Percentiles rank a stretch among this genome's conserved stretches.
Evolutionary conservation across 192 early-diverging fungal genomes (phyloP).

Genomic region (Dimargaris xerosporica): DNA sequence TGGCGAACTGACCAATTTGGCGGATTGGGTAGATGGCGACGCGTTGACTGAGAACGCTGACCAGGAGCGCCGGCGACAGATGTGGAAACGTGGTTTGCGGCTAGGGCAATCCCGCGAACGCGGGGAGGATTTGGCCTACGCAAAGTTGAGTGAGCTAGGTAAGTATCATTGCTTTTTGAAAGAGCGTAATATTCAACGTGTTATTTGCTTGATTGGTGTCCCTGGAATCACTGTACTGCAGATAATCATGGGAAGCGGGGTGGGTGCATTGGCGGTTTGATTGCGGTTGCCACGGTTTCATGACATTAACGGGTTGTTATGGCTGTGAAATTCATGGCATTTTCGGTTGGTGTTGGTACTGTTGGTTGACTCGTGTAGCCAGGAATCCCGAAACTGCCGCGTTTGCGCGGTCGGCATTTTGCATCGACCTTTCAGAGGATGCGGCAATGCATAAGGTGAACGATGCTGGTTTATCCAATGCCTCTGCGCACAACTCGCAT

Average conservation of each 20-base stretch:
- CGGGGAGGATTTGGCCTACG: background rate
- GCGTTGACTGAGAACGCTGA: background rate
- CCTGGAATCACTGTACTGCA: too few relatives aligned
- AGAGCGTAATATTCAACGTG: too few relatives aligned
- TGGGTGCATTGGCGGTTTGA: too few relatives aligned
- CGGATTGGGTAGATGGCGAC: slow-evolving; percentile 9
- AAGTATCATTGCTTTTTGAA: background rate
- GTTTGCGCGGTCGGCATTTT: slow-evolving; percentile 26
- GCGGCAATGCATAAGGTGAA: background rate
- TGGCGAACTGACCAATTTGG: background rate
- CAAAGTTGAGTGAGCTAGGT: slow-evolving; percentile 8
- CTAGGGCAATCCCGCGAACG: background rate
- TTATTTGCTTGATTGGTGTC: too few relatives aligned
- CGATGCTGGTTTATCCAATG: background rate
- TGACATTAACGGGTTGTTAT: too few relatives aligned
- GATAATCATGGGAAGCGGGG: too few relatives aligned
- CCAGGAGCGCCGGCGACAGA: slow-evolving; percentile 4
- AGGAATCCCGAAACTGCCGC: slow-evolving; percentile 31
- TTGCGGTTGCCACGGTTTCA: too few relatives aligned
- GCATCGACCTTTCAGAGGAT: background rate
- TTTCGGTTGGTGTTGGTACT: too few relatives aligned
- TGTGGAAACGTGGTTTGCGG: slow-evolving; percentile 9
- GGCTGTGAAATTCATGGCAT: too few relatives aligned
- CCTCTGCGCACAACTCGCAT: background rate
- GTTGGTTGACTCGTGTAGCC: slow-evolving; percentile 11